These are phyloP conservation scores for Kondoa subrosea DNA, from an alignment of 768 basidiomycete species.

Conservation along the genomic window DNA sequence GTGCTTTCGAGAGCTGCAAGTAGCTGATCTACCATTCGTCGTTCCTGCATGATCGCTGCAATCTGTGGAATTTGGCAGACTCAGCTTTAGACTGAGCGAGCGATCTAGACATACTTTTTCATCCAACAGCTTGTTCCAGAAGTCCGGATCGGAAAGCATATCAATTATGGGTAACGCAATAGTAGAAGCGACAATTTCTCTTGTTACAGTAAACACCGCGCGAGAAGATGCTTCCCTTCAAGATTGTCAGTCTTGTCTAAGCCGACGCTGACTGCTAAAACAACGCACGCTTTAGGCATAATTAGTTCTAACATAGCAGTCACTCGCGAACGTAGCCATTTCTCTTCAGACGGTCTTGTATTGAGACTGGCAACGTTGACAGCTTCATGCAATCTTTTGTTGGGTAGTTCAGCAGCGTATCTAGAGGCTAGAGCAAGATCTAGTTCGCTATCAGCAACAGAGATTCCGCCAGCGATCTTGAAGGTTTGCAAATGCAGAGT, in stretches of 20 bases:
- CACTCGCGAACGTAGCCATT: conserved; percentile 55
- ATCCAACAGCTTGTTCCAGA: conserved; percentile 87
- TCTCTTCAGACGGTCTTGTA: conserved; percentile 75
- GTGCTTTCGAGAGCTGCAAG: conserved; percentile 25
- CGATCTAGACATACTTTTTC: conserved; percentile 63
- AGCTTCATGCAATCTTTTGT: conserved; percentile 55
- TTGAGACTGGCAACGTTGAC: conserved; percentile 78
- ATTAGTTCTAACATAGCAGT: conserved; percentile 54
- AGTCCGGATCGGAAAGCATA: conserved; percentile 86
- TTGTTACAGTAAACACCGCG: conserved; percentile 51
- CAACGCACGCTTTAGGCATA: conserved; percentile 46
- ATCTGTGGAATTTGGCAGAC: neutral
- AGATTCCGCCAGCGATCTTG: conserved; percentile 12
- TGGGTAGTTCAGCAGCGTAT: conserved; percentile 40
- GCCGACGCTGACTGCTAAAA: neutral
- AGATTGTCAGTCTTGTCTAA: neutral
- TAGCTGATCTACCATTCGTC: conserved; percentile 26
- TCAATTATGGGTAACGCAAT: conserved; percentile 77
- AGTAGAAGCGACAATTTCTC: conserved; percentile 68
- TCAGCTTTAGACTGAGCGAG: conserved; percentile 39
- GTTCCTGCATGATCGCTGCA: neutral
- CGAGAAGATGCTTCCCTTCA: conserved; percentile 50
- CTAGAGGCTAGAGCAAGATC: conserved; percentile 69
- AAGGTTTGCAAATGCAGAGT: conserved; percentile 74
- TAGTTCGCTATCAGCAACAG: conserved; percentile 44